Conservation (phyloP, 1,139 yeast genomes). For the Yamadazyma buinensis region DNA sequence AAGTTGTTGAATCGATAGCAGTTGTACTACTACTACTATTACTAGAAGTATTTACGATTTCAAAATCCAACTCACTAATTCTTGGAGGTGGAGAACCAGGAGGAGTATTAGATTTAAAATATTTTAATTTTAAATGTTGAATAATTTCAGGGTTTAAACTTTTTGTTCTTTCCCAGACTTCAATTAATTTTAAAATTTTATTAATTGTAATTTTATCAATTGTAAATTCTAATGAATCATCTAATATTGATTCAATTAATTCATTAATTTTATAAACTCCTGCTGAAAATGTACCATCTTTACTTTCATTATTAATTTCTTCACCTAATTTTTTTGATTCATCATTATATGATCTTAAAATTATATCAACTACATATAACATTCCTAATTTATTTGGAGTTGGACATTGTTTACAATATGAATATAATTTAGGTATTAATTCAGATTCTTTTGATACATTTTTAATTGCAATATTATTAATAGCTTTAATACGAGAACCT, state of each 20-base stretch:
- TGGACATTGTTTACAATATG: slow-evolving; percentile 73
- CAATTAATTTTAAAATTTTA: slow-evolving; percentile 78
- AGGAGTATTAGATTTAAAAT: slow-evolving; percentile 57
- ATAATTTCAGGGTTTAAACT: slow-evolving; percentile 64
- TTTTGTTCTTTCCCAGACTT: slow-evolving; percentile 87
- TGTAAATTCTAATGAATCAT: slow-evolving; percentile 56
- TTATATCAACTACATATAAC: slow-evolving; percentile 86
- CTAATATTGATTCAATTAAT: slow-evolving; percentile 54
- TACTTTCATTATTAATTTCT: slow-evolving; percentile 42
- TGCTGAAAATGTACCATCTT: slow-evolving; percentile 72
- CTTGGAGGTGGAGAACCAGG: slow-evolving; percentile 48
- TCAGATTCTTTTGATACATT: slow-evolving; percentile 57
- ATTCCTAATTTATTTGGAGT: slow-evolving; percentile 85
- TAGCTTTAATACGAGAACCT: slow-evolving; percentile 86
- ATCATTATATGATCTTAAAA: slow-evolving; percentile 81
- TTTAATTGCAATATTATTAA: slow-evolving; percentile 73
- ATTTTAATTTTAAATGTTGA: slow-evolving; percentile 53
- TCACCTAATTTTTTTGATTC: slow-evolving; percentile 60
- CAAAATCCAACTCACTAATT: slow-evolving; percentile 19
- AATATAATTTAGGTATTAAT: slow-evolving; percentile 55
- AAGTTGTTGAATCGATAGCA: neutral
- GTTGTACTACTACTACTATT: neutral
- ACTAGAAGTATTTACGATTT: slow-evolving; percentile 14
- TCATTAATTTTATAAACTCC: slow-evolving; percentile 63
- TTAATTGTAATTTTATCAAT: slow-evolving; percentile 52